Evolutionary conservation across 2,329 filamentous ascomycete species (phyloP).

Genomic region (Plenodomus lindquistii): DNA sequence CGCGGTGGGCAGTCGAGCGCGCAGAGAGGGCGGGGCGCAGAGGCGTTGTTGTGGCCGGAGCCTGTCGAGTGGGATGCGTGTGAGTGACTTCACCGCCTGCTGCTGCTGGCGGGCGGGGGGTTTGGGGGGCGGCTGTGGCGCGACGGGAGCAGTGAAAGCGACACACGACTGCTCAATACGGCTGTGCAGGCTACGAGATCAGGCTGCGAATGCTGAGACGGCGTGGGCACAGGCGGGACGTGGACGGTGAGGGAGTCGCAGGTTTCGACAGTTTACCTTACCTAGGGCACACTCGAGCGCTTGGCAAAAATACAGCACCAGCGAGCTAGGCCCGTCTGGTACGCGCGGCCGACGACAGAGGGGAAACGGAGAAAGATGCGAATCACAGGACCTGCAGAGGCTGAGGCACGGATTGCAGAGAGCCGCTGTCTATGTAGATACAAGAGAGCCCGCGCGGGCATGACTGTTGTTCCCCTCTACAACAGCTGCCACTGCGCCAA

Average conservation of each 20-base stretch:
- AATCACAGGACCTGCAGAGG: background rate
- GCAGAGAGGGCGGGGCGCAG: slow-evolving; percentile 32
- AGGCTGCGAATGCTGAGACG: slow-evolving; percentile 19
- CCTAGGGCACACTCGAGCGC: slow-evolving; percentile 12
- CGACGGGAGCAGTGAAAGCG: background rate
- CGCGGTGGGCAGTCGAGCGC: slow-evolving; percentile 33
- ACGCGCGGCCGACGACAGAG: slow-evolving; percentile 20
- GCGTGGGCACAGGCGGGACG: slow-evolving; percentile 28
- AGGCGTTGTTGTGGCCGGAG: slow-evolving; percentile 43
- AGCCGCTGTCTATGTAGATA: background rate
- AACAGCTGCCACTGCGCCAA: background rate
- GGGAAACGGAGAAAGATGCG: slow-evolving; percentile 3
- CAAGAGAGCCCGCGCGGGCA: too few relatives aligned
- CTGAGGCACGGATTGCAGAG: background rate
- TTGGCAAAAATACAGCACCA: slow-evolving; percentile 15
- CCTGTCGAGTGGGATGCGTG: slow-evolving; percentile 40
- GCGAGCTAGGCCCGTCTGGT: slow-evolving; percentile 18
- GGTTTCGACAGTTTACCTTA: slow-evolving; percentile 28
- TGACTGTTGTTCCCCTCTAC: background rate
- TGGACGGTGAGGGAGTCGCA: slow-evolving; percentile 32
- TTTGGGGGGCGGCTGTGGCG: slow-evolving; percentile 16
- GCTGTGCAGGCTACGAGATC: slow-evolving; percentile 23
- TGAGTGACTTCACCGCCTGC: slow-evolving; percentile 46
- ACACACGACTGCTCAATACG: slow-evolving; percentile 21
- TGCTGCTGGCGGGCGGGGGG: slow-evolving; percentile 19